Evolutionary conservation across 2,329 filamentous ascomycete species (phyloP).

Genomic region (Hypoxylon rubiginosum): DNA sequence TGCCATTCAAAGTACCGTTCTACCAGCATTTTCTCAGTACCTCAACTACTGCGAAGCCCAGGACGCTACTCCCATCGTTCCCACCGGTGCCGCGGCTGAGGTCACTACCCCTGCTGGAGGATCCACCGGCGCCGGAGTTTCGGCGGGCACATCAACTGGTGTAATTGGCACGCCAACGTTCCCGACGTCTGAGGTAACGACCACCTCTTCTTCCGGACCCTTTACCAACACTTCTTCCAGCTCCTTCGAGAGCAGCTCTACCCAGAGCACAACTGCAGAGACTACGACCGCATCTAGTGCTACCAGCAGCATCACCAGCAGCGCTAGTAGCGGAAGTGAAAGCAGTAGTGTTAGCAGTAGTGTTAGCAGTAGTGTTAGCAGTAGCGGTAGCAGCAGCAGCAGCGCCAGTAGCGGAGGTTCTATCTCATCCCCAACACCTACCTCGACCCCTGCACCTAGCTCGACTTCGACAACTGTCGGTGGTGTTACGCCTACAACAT

Average conservation of each 20-base stretch:
- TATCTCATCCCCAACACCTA: constrained; percentile 21
- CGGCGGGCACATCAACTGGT: constrained; percentile 35
- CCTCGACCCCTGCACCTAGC: neutral
- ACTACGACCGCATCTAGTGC: constrained; percentile 10
- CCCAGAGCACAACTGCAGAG: constrained; percentile 15
- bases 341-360: constrained; percentile 7
- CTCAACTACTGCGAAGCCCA: constrained; percentile 59
- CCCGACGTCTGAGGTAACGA: constrained; percentile 23
- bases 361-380: neutral
- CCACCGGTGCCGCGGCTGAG: constrained; percentile 25
- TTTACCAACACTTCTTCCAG: constrained; percentile 19
- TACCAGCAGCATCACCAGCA: neutral
- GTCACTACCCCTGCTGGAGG: constrained; percentile 27
- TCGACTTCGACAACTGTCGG: constrained; percentile 21
- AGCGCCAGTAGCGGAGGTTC: constrained; percentile 20
- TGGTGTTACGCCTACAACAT: constrained; percentile 15
- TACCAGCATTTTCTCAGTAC: constrained; percentile 64
- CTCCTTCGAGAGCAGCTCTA: constrained; percentile 11
- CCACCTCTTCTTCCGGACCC: constrained; percentile 16
- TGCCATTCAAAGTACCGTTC: constrained; percentile 45
- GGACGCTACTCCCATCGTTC: neutral
- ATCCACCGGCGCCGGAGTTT: constrained; percentile 37
- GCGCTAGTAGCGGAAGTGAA: constrained; percentile 3
- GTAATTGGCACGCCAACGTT: constrained; percentile 29
- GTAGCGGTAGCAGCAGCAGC: neutral